phyloP scores from a whole-genome alignment of 1,284 basidiomycete genomes.

The Moesziomyces antarcticus region DNA sequence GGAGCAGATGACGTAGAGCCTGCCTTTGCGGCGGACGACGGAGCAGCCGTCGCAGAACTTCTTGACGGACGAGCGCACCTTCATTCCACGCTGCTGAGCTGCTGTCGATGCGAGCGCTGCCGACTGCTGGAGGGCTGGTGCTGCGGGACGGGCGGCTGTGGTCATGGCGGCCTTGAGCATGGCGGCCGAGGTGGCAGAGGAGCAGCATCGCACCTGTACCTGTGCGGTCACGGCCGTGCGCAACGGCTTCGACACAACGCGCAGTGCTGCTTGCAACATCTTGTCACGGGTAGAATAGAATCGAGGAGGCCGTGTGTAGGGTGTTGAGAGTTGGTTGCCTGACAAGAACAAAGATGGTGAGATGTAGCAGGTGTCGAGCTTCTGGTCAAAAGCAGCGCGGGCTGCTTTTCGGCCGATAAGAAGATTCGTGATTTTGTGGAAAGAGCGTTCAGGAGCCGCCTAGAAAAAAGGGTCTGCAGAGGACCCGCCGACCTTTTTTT shows the following conservation, averaged over 20 bases:
- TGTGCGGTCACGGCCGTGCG: slow-evolving; percentile 9
- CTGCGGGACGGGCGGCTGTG: not conserved
- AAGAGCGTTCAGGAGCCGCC: not conserved
- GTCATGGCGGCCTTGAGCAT: slow-evolving; percentile 11
- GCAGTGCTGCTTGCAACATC: slow-evolving; percentile 22
- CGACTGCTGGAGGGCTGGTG: slow-evolving; percentile 4
- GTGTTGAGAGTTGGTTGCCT: slow-evolving; percentile 16
- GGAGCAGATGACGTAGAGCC: slow-evolving; percentile 90
- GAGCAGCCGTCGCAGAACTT: slow-evolving; percentile 69
- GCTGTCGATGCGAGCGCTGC: slow-evolving; percentile 8
- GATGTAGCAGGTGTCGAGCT: not conserved
- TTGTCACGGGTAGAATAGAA: not conserved
- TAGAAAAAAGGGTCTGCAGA: not conserved
- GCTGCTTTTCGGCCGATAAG: slow-evolving; percentile 32
- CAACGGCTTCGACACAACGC: slow-evolving; percentile 18
- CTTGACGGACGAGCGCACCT: slow-evolving; percentile 94
- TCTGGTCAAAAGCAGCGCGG: not conserved
- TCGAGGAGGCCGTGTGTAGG: not conserved
- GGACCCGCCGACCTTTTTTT: slow-evolving; percentile 12
- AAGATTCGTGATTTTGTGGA: slow-evolving; percentile 5
- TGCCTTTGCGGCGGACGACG: slow-evolving; percentile 77
- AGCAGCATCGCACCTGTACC: slow-evolving; percentile 29
- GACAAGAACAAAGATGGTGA: not conserved
- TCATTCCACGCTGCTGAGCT: slow-evolving; percentile 79
- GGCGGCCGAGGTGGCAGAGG: slow-evolving; percentile 15